phyloP scores from a whole-genome alignment of 2,329 filamentous ascomycete species.

The Capronia coronata region DNA sequence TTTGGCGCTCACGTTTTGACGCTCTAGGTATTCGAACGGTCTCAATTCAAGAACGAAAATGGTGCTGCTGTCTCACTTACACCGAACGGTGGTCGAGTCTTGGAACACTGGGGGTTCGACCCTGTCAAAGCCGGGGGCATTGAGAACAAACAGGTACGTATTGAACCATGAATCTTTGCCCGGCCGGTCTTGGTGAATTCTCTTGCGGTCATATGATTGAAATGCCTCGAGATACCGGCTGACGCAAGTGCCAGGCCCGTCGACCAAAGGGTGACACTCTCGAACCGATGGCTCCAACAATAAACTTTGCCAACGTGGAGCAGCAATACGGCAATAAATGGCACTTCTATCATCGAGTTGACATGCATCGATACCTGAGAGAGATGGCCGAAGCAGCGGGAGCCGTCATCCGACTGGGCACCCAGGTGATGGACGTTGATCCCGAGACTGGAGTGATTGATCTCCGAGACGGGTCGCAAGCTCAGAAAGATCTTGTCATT shows the following conservation, averaged over 20 bases:
- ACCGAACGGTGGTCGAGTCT: slow-evolving; percentile 32
- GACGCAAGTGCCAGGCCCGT: slow-evolving; percentile 23
- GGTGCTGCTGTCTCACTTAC: slow-evolving; percentile 33
- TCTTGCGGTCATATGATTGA: too few species aligned
- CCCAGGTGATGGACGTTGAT: slow-evolving; percentile 30
- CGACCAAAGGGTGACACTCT: slow-evolving; percentile 27
- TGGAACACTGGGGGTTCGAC: slow-evolving; percentile 31
- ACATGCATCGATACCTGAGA: slow-evolving; percentile 38
- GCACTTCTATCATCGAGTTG: slow-evolving; percentile 38
- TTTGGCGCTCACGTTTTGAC: background rate
- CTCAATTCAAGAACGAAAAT: slow-evolving; percentile 32
- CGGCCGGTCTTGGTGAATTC: too few species aligned
- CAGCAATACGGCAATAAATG: slow-evolving; percentile 26
- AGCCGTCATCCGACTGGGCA: slow-evolving; percentile 27
- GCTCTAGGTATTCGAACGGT: slow-evolving; percentile 32
- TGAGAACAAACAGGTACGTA: slow-evolving; percentile 24
- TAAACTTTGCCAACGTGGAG: slow-evolving; percentile 23
- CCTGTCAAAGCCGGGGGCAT: slow-evolving; percentile 26
- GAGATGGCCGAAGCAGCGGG: slow-evolving; percentile 30
- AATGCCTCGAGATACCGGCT: too few species aligned
- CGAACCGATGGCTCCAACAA: slow-evolving; percentile 27
- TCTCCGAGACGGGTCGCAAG: slow-evolving; percentile 30
- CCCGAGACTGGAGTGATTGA: slow-evolving; percentile 29
- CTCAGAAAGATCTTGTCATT: slow-evolving; percentile 37
- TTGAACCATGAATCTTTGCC: too few species aligned